Evolutionary conservation across 768 basidiomycete species (phyloP).

Genomic region (Podaxis sp.): DNA sequence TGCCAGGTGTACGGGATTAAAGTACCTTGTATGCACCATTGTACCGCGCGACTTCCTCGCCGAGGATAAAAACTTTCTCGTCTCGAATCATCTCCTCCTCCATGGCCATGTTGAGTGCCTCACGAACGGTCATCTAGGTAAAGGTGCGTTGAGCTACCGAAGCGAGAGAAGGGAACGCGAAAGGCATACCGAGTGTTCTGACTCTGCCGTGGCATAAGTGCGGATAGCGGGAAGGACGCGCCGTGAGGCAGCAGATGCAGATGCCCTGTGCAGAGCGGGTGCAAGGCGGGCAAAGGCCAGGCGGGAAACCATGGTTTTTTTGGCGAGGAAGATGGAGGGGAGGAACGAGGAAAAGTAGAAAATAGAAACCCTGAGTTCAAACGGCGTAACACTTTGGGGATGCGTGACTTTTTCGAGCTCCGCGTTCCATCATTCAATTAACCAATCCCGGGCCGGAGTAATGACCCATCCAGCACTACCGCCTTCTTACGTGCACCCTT

Average conservation of each 20-base stretch:
- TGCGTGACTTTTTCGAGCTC: conserved; percentile 17
- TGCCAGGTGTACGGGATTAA: conserved; percentile 11
- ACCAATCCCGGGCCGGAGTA: conserved; percentile 11
- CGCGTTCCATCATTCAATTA: neutral
- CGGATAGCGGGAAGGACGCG: conserved; percentile 45
- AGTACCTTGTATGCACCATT: conserved; percentile 94
- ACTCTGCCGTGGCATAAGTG: conserved; percentile 60
- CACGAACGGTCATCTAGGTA: conserved; percentile 92
- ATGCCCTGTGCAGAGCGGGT: conserved; percentile 51
- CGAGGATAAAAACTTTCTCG: conserved; percentile 91
- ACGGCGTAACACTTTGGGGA: conserved; percentile 17
- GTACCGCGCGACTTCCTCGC: conserved; percentile 98
- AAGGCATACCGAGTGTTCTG: conserved; percentile 38
- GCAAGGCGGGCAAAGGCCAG: conserved; percentile 63
- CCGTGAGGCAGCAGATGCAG: conserved; percentile 39
- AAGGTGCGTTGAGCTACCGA: conserved; percentile 5
- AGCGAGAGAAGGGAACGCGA: conserved; percentile 20
- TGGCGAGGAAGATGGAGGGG: conserved; percentile 28
- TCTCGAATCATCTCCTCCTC: conserved; percentile 99
- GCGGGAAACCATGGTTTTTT: conserved; percentile 59
- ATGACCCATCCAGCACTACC: neutral
- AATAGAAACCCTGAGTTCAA: conserved; percentile 4
- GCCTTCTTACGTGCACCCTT: neutral
- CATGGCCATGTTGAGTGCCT: conserved; percentile 96
- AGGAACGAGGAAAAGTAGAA: conserved; percentile 15